Base-by-base conservation (phyloP, 1,284 basidiomycete genomes). In the Cryptococcus sp. region DNA sequence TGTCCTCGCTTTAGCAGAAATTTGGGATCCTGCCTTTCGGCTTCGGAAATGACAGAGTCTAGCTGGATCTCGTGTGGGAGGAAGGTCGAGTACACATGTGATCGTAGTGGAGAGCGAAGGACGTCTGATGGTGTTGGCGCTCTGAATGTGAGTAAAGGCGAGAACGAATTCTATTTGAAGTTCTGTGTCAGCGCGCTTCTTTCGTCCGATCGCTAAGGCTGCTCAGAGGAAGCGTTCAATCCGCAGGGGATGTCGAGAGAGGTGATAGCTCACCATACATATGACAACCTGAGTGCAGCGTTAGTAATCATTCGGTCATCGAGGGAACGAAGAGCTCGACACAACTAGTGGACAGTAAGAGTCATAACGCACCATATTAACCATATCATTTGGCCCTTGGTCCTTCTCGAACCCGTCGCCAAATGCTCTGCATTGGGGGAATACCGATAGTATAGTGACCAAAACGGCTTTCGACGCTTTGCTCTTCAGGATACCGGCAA, bases 341-440 rank as follows among this genome's bases (percentile, higher is more conserved):
- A 34, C 8, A 34, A 2, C 29, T 34, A 13, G 29, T 55, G 41
- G 19, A 53, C 20, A 49, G 47, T 41, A 23, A 25, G 26, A 22
- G 34, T 16, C 16, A 19, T 1, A 39, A 77, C 83, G 54, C 63
- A 91, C 91, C 78, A 91, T 83, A 73, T 93, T 93, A 49, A 87
- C 79, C 68, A 89, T 86, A 43, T 86, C 84, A 2, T 81, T 75
- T 25, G 80, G 73, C 41, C 85, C 81, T 23, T 82, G 59, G 48
- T 60, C 47, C 3, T 46, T 53, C 39, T 65, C 65, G 16, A 84
- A 72, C 11, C 81, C 78, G 74, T 95, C 93, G 62, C 88, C 86
- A 80, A 93, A 92, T 1, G 83, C 86, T 20, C 91, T 85, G 72
- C 93, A 96, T 65, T 85, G 82, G 1, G 81, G 81, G 73, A 95